These are phyloP conservation scores for Globisporangium paroecandrum DNA, from an alignment of 352 stramenopile species.

Conservation along the genomic window DNA sequence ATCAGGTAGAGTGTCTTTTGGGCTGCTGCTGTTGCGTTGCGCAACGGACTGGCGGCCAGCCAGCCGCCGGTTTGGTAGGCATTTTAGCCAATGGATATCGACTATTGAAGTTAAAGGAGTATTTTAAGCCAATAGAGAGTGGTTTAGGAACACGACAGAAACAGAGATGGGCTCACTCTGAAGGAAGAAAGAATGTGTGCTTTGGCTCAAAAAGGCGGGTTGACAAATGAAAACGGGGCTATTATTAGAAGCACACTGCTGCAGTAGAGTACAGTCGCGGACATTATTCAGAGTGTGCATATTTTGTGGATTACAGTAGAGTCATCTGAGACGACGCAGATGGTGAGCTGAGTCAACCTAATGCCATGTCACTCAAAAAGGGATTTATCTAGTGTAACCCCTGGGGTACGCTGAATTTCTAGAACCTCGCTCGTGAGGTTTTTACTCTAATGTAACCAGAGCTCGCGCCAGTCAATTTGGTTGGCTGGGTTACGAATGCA, in stretches of 20 bases:
- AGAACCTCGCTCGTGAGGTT: neutral
- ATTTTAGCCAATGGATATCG: constrained; percentile 1
- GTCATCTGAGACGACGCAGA: neutral
- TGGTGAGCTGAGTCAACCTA: no score
- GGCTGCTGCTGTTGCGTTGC: neutral
- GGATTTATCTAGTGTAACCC: neutral
- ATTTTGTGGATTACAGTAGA: neutral
- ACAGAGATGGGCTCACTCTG: constrained; percentile 3
- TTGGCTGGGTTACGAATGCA: constrained; percentile 7
- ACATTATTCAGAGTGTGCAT: neutral
- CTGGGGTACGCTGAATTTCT: neutral
- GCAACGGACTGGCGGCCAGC: no score
- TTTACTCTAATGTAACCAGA: neutral
- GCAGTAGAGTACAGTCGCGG: neutral
- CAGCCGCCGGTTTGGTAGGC: no score
- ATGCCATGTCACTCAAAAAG: neutral
- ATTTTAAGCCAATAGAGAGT: neutral
- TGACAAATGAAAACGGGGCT: neutral
- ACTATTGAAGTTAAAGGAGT: neutral
- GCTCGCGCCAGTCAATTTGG: constrained; percentile 13
- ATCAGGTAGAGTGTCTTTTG: constrained; percentile 1
- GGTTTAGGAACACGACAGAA: neutral
- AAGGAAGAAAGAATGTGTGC: neutral
- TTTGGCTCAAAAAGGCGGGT: neutral
- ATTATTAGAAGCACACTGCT: neutral